A percentile compares a stretch with the other conserved stretches of the same genome.
Conservation (phyloP, 352 stramenopile genomes). For the Phytophthora vignae region DNA sequence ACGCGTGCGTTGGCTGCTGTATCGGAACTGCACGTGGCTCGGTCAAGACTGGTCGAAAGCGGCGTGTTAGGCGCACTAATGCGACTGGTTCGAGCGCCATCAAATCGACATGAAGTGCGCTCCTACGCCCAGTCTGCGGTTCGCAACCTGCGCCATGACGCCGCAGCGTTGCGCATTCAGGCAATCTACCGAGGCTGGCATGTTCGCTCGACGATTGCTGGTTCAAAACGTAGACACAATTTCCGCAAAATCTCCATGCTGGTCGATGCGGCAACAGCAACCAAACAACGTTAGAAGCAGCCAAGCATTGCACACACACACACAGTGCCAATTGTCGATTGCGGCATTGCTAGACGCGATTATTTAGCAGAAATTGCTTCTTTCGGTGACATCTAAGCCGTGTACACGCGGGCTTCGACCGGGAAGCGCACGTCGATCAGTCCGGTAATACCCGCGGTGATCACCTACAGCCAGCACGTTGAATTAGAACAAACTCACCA, state of each 20-base stretch:
- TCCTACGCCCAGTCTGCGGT: conserved; percentile 57
- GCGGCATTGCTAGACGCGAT: not conserved
- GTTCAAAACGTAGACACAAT: conserved; percentile 28
- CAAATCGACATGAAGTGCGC: conserved; percentile 47
- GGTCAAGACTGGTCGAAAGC: conserved; percentile 65
- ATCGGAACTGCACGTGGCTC: conserved; percentile 66
- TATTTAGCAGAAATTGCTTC: not conserved
- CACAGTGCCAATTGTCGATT: not conserved
- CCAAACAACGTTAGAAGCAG: conserved; percentile 28
- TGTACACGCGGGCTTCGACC: conserved; percentile 71
- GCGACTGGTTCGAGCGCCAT: conserved; percentile 59
- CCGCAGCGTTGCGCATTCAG: conserved; percentile 76
- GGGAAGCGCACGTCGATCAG: conserved; percentile 75
- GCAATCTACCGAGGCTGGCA: conserved; percentile 73
- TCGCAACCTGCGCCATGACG: conserved; percentile 74
- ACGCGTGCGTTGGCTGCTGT: conserved; percentile 69
- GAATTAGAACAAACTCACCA: conserved; percentile 11
- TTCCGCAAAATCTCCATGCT: conserved; percentile 34
- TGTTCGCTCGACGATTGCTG: conserved; percentile 43
- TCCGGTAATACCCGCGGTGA: conserved; percentile 78
- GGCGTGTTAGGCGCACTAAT: conserved; percentile 67
- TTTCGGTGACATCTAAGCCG: conserved; percentile 16
- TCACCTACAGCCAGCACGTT: conserved; percentile 37
- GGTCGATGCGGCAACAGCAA: conserved; percentile 26
- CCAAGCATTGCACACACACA: not conserved